Base-by-base conservation (phyloP, 2,329 filamentous ascomycete species). In the Pseudopithomyces chartarum region DNA sequence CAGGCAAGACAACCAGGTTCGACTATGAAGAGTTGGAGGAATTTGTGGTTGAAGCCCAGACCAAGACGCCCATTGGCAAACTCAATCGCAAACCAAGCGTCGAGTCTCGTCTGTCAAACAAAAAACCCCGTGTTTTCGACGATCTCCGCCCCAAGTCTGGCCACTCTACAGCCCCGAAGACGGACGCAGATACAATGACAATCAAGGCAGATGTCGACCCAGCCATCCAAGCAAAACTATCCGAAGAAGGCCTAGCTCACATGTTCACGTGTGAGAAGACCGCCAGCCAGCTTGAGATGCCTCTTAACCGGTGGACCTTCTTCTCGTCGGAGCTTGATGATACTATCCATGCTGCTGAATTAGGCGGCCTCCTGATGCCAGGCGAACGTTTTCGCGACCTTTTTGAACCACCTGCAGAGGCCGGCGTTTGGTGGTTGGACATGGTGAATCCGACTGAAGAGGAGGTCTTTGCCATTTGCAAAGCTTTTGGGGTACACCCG, bases 351-450 rank as follows among this genome's bases (percentile, higher is more conserved):
- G 92, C 94, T 15, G 85, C 90, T 1, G 92, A 96, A 66, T 85
- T 99, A 60, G 92, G 91, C 19, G 94, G 93, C 66, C 84, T 97
- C 8, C 85, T 97, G 4, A 87, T 97, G 55, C 92, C 93, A 2
- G 94, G 92, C 8, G 95, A 97, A 74, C 90, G 90, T 56, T 90
- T 98, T 67, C 89, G 91, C 32, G 92, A 92, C 55, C 85, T 99
- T 11, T 99, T 99, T 73, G 86, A 88, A 64, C 81, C 87, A 34
- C 85, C 84, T 33, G 82, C 83, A 1, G 83, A 87, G 33, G 84
- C 92, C 66, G 94, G 94, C 68, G 93, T 97, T n/a, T 99, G 94
- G 93, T 99, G 95, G 95, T 83, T 99, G 49, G 96, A 99, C 69
- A 89, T 97, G 73, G 90, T 94, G 73, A 92, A 91, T 65, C 92